Evolutionary conservation across 257 asterid genomes (phyloP).

Genomic region (Phtheirospermum japonicum): DNA sequence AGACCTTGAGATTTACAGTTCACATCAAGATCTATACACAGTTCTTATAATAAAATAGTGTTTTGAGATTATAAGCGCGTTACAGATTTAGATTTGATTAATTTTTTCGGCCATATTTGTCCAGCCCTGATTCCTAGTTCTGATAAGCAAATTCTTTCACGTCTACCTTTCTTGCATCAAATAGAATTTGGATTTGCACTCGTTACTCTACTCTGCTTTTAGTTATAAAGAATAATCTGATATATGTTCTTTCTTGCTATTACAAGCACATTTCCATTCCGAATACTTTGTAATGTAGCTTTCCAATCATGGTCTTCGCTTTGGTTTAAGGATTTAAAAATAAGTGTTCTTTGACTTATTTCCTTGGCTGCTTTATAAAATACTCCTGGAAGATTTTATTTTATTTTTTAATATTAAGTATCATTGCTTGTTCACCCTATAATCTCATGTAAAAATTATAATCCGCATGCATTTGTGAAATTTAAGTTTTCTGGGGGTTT

Average conservation of each 20-base stretch:
- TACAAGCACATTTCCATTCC: neutral
- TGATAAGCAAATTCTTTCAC: neutral
- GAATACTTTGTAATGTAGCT: neutral
- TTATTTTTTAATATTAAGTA: neutral
- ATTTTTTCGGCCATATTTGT: neutral
- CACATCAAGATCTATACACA: neutral
- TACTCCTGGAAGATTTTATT: neutral
- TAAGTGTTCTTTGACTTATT: neutral
- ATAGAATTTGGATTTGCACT: neutral
- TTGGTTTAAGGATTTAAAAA: neutral
- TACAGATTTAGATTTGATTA: neutral
- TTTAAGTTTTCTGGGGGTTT: constrained; percentile 10
- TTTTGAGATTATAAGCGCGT: neutral
- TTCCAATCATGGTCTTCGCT: neutral
- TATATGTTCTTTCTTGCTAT: neutral
- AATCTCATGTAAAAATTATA: neutral
- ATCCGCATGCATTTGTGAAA: constrained; percentile 17
- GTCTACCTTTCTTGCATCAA: neutral
- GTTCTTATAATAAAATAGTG: neutral
- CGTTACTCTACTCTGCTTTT: neutral
- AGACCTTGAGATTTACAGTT: neutral
- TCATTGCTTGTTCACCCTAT: neutral
- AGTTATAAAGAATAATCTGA: neutral
- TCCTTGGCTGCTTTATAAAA: neutral
- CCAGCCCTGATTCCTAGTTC: neutral